phyloP scores from a whole-genome alignment of 2,329 filamentous ascomycete genomes.

The Fusarium falciforme region DNA sequence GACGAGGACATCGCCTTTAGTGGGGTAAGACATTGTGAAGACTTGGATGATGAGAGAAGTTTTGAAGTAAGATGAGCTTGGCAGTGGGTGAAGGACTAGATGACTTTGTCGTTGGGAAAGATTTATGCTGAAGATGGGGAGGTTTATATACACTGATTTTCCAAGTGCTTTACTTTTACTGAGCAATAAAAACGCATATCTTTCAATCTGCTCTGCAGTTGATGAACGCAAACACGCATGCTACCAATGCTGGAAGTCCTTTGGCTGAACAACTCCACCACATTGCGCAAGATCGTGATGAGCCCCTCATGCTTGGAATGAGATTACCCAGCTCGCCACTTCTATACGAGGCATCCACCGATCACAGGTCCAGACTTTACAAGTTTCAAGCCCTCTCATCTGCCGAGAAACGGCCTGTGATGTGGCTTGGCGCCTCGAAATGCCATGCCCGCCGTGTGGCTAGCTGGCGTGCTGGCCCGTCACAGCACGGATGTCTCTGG shows the following conservation, averaged over 20 bases:
- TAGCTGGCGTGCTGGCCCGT: background rate
- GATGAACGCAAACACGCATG: background rate
- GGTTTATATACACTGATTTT: background rate
- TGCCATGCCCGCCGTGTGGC: background rate
- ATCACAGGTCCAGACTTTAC: background rate
- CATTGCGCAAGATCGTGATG: background rate
- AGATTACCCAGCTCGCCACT: background rate
- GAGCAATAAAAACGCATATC: background rate
- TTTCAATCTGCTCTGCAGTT: background rate
- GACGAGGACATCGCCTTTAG: conserved; percentile 9
- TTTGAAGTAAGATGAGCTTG: no score
- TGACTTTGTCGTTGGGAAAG: background rate
- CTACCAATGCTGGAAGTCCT: background rate
- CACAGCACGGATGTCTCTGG: background rate
- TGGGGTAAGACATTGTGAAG: conserved; percentile 25
- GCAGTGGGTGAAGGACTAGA: background rate
- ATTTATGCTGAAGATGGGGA: background rate
- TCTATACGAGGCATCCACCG: background rate
- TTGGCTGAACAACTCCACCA: background rate
- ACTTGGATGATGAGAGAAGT: background rate
- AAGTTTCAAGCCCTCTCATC: background rate
- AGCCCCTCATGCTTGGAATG: background rate
- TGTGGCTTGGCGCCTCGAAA: background rate
- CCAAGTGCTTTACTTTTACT: background rate
- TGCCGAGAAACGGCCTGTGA: background rate